Evolutionary conservation across 2,329 filamentous ascomycete species (phyloP), one percentile per base, ranked within the genome.

Genomic region (Aspergillus glaucus): DNA sequence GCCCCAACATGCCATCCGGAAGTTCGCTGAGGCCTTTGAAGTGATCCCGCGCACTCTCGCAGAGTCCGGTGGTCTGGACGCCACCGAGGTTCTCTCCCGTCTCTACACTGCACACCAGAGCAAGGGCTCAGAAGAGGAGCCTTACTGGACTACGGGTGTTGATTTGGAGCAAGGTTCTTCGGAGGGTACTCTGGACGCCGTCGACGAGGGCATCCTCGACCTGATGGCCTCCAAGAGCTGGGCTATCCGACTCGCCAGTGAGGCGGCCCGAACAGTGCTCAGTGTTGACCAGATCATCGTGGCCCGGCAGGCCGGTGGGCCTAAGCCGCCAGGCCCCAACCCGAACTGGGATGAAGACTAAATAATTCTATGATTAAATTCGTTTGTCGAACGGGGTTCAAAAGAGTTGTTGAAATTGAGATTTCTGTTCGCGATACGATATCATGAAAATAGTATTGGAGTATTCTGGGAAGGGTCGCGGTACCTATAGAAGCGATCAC

Each of bases 271-370:
- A 62, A 98, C 93, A 43, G 87, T 98, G 26, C 77, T 98, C 56
- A 95, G 90, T 43, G 93, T 98, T 36, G 93, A 98, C 72, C 94
- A 98, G 75, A 98, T 98, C 66, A 98, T 98, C 67, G 93, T 98
- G 50, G 91, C 94, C 55, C 84, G 92, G 74, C 93, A 97, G 75
- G 93, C 94, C 43, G 93, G 93, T 65, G 93, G 93, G 34, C 93
- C 94, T 19, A 98, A 98, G 80, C 92, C 92, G 49, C 93, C 93
- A 26, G 91, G 87, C 43, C 93, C 90, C 59, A 96, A 96, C 74
- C 86, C 91, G 42, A 82, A 82, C 64, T 85, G 83, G 83, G 83
- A 86, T 67, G 80, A 85, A 62, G 83, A 86, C 63, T 77, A 71
- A 64, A 59, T 54, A 50, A 51, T 53, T 30, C 26, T 12, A 40